Percentiles rank a stretch among this genome's conserved stretches.
Conservation (phyloP, 345 rosid genomes). For the Boechera divaricarpa region DNA sequence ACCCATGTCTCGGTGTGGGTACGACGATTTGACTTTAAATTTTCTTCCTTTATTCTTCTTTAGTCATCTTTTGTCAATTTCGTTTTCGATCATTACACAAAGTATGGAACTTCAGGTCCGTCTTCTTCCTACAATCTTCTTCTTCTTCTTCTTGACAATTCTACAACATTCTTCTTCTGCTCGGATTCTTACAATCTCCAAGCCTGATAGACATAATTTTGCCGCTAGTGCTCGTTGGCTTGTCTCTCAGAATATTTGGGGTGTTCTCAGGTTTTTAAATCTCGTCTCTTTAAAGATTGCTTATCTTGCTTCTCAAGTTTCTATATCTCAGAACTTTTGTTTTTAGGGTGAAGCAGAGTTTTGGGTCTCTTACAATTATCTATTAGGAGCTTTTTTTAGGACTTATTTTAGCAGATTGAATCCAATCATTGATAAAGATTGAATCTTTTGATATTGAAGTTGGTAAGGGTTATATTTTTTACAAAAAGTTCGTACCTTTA, state of each 20-base stretch:
- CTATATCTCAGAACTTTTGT: not conserved
- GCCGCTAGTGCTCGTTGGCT: conserved; percentile 86
- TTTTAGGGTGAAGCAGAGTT: not conserved
- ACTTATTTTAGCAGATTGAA: not conserved
- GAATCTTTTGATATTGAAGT: not conserved
- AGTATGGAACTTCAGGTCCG: conserved; percentile 28
- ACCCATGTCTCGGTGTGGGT: conserved; percentile 1
- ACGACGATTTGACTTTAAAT: not conserved
- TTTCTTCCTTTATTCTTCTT: not conserved
- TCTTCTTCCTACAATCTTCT: conserved; percentile 22
- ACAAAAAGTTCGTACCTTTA: not conserved
- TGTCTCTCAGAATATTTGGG: conserved; percentile 83
- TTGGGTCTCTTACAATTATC: conserved; percentile 23
- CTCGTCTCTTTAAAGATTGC: not conserved
- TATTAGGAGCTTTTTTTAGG: not conserved
- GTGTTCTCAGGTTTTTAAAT: conserved; percentile 66
- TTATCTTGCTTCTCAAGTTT: conserved; percentile 18
- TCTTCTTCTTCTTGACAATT: conserved; percentile 17
- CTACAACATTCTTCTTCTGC: conserved; percentile 46
- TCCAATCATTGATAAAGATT: conserved; percentile 5
- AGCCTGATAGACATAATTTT: conserved; percentile 64
- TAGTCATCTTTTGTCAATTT: not conserved
- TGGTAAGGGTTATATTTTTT: not conserved
- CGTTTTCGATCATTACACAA: conserved; percentile 9
- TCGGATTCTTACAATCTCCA: conserved; percentile 50